Evolutionary conservation across 1,284 basidiomycete genomes (phyloP).

Genomic region (Pholiota adiposa): DNA sequence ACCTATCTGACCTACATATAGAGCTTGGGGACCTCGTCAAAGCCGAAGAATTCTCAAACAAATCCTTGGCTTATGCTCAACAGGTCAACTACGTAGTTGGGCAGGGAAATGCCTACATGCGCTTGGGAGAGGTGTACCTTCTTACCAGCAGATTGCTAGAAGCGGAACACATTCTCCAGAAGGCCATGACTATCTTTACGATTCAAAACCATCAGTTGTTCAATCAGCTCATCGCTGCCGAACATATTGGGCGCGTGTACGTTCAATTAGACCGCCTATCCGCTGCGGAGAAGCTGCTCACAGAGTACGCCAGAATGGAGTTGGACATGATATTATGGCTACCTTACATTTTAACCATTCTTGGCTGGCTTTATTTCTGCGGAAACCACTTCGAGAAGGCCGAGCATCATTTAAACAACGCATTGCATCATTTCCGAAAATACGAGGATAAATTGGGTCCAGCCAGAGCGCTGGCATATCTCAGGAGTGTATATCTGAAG

Average conservation of each 20-base stretch:
- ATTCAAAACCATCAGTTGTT: no score
- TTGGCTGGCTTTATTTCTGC: not conserved
- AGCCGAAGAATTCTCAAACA: not conserved
- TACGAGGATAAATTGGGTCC: no score
- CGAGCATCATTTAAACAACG: not conserved
- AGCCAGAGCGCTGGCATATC: no score
- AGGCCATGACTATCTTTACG: not conserved
- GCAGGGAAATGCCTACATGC: not conserved
- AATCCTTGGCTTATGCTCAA: not conserved
- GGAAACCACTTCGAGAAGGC: not conserved
- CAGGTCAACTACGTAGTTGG: not conserved
- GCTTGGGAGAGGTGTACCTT: not conserved
- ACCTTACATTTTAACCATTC: not conserved
- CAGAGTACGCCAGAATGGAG: not conserved
- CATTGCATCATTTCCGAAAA: no score
- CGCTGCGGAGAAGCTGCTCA: not conserved
- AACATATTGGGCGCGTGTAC: not conserved
- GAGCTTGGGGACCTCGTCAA: not conserved
- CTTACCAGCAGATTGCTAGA: not conserved
- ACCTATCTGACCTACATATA: not conserved
- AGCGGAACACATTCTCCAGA: not conserved
- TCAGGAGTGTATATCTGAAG: not conserved
- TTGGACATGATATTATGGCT: not conserved
- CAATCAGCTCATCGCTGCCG: not conserved
- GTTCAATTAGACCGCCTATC: not conserved